A percentile compares a stretch with the other conserved stretches of the same genome.
Conservation (phyloP, 148 eudicot species). For the Chenopodium suecicum region DNA sequence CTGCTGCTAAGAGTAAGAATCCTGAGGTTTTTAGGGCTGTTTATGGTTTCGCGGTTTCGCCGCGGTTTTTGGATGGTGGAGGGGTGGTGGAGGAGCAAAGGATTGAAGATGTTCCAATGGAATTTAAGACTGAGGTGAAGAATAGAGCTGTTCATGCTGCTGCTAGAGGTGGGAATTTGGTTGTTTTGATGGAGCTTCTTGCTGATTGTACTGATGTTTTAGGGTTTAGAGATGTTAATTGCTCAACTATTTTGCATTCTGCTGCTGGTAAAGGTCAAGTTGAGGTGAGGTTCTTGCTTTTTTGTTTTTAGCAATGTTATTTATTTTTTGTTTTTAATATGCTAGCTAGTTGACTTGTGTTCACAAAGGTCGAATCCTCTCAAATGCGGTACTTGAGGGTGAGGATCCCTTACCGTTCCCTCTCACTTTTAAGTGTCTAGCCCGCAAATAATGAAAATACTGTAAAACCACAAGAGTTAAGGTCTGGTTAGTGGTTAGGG, state of each 20-base stretch:
- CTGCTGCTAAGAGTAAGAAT: slow-evolving; percentile 83
- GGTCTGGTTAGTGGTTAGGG: too few relatives aligned
- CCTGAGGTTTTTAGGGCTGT: slow-evolving; percentile 66
- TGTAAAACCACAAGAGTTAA: too few relatives aligned
- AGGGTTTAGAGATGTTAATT: slow-evolving; percentile 64
- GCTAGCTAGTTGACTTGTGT: too few relatives aligned
- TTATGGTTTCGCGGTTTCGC: slow-evolving; percentile 62
- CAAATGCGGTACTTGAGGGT: too few relatives aligned
- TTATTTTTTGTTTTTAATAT: too few relatives aligned
- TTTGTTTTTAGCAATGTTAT: neutral
- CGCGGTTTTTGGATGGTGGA: slow-evolving; percentile 55
- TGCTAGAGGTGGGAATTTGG: slow-evolving; percentile 90
- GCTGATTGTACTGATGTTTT: slow-evolving; percentile 42
- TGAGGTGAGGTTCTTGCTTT: slow-evolving; percentile 48
- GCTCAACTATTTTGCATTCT: slow-evolving; percentile 73
- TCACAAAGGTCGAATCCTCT: too few relatives aligned
- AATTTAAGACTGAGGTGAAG: slow-evolving; percentile 74
- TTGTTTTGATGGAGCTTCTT: slow-evolving; percentile 62
- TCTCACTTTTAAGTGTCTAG: too few relatives aligned
- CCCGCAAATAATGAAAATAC: too few relatives aligned
- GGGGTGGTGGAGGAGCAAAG: slow-evolving; percentile 35
- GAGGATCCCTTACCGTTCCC: too few relatives aligned
- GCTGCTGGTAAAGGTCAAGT: slow-evolving; percentile 90
- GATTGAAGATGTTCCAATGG: slow-evolving; percentile 51
- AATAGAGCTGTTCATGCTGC: slow-evolving; percentile 88